phyloP scores from a whole-genome alignment of 75 land plant genomes.

The Azolla pinnata region DNA sequence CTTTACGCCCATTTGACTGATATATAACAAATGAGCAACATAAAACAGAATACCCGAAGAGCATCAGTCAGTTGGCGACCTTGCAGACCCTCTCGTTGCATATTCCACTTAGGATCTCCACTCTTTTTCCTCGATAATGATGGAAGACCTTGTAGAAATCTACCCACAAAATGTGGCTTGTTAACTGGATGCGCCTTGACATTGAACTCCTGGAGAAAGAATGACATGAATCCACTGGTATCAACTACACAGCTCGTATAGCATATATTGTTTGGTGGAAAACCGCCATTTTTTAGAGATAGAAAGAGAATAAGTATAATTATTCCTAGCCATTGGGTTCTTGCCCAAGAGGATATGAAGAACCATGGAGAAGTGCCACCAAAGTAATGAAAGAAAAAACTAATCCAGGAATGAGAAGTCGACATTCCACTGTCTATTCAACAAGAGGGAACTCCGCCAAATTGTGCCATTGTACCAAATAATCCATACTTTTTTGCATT shows the following conservation, averaged over 20 bases:
- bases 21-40: neutral
- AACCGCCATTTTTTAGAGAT: neutral
- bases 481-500: too few species aligned
- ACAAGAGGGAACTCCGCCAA: too few species aligned
- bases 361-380: neutral
- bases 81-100: slow-evolving; percentile 83
- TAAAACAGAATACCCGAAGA: slow-evolving; percentile 44
- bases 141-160: slow-evolving; percentile 75
- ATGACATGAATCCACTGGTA: neutral
- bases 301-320: neutral
- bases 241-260: neutral
- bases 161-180: slow-evolving; percentile 70
- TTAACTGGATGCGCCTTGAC: slow-evolving; percentile 48
- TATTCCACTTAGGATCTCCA: slow-evolving; percentile 65
- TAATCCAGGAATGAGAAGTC: neutral
- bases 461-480: too few species aligned
- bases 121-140: slow-evolving; percentile 76
- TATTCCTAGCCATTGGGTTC: neutral
- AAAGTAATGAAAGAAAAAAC: neutral
- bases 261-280: neutral
- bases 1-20: neutral
- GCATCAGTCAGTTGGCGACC: slow-evolving; percentile 84
- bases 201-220: slow-evolving; percentile 64
- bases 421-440: too few species aligned
- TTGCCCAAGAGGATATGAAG: neutral